Conservation (phyloP, 2,329 filamentous ascomycete genomes). For the Sordariomycetes sp. region DNA sequence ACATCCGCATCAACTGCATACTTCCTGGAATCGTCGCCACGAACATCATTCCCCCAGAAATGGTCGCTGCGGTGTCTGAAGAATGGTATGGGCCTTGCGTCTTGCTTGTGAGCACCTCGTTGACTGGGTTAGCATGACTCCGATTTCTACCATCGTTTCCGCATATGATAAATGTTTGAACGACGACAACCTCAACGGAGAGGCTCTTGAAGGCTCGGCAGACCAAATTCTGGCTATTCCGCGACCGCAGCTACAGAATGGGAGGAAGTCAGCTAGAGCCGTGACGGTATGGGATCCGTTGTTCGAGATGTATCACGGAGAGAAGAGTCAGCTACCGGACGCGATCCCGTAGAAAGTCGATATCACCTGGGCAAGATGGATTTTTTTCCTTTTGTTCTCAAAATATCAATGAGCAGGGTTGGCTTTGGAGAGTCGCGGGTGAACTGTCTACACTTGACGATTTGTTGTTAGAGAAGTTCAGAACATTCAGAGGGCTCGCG, state of each 20-base stretch:
- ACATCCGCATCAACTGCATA: slow-evolving; percentile 37
- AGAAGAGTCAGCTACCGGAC: slow-evolving; percentile 27
- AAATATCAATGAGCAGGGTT: too few relatives aligned
- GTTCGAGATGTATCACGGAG: slow-evolving; percentile 33
- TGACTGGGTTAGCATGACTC: slow-evolving; percentile 24
- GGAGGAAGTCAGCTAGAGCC: slow-evolving; percentile 27
- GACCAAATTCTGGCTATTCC: slow-evolving; percentile 18
- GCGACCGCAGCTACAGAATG: slow-evolving; percentile 25
- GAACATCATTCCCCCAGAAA: slow-evolving; percentile 30
- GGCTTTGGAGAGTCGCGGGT: too few relatives aligned
- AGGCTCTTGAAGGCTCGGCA: slow-evolving; percentile 33
- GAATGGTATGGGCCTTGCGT: slow-evolving; percentile 11
- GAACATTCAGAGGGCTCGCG: too few relatives aligned
- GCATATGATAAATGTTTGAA: slow-evolving; percentile 36
- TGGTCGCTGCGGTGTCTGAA: slow-evolving; percentile 28
- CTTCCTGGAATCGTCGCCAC: slow-evolving; percentile 38
- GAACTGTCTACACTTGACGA: too few relatives aligned
- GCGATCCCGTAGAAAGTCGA: slow-evolving; percentile 16
- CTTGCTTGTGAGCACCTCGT: neutral
- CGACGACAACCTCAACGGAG: slow-evolving; percentile 28
- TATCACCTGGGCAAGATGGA: too few relatives aligned
- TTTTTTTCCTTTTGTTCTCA: too few relatives aligned
- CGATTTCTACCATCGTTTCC: slow-evolving; percentile 29
- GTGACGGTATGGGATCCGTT: slow-evolving; percentile 38
- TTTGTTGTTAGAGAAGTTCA: too few relatives aligned